Evolutionary conservation across 305 asterid genomes (phyloP).

Genomic region (Fraxinus ornus): DNA sequence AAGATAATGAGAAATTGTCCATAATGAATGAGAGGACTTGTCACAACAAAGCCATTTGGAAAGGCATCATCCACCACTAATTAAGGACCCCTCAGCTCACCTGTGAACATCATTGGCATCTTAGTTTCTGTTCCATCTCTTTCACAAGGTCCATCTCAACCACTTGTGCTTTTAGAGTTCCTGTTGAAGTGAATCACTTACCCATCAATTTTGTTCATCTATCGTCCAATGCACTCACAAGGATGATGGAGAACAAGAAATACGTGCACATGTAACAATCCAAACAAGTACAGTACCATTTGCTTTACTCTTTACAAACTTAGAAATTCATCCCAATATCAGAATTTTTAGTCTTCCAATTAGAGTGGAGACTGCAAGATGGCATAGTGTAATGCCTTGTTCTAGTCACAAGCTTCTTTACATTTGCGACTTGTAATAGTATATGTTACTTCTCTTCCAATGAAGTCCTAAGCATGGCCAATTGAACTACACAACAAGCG

Average conservation of each 20-base stretch:
- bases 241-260: neutral
- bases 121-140: constrained; percentile 16
- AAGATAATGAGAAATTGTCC: too few species aligned
- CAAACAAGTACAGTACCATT: neutral
- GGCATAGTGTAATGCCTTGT: neutral
- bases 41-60: constrained; percentile 19
- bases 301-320: neutral
- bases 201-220: neutral
- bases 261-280: neutral
- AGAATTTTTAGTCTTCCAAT: neutral
- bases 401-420: too few species aligned
- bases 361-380: neutral
- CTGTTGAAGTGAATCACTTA: constrained; percentile 12
- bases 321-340: too few species aligned
- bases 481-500: too few species aligned
- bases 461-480: too few species aligned
- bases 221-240: neutral
- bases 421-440: too few species aligned
- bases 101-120: constrained; percentile 33
- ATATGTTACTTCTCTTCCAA: too few species aligned
- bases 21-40: constrained; percentile 26
- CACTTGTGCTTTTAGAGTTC: constrained; percentile 24
- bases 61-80: neutral
- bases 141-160: constrained; percentile 36
- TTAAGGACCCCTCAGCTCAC: constrained; percentile 1